These are phyloP conservation scores for Talaromyces sp. DNA, from an alignment of 2,329 filamentous ascomycete species.

Conservation along the genomic window DNA sequence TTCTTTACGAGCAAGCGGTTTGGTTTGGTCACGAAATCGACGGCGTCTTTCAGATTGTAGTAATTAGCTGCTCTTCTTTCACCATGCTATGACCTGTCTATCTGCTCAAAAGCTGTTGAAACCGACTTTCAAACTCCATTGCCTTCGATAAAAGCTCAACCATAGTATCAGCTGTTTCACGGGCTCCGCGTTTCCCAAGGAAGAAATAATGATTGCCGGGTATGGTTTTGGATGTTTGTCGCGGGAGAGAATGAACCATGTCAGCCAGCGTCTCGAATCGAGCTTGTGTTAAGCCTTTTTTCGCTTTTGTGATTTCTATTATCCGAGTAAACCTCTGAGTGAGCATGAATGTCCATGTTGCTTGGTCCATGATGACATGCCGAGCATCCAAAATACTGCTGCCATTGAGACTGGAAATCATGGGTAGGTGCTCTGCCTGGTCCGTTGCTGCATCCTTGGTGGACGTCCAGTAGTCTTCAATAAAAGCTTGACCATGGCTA, in stretches of 20 bases:
- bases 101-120: neutral
- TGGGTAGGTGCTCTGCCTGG: conserved; percentile 7
- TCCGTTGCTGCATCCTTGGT: conserved; percentile 6
- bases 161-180: conserved; percentile 11
- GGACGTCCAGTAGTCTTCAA: conserved; percentile 2
- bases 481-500: neutral
- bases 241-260: conserved; percentile 7
- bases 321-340: conserved; percentile 8
- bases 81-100: neutral
- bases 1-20: neutral
- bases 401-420: conserved; percentile 9
- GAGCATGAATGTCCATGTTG: conserved; percentile 11
- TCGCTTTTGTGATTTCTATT: neutral
- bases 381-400: conserved; percentile 9
- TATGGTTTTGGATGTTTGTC: conserved; percentile 3
- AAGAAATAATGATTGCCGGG: conserved; percentile 20
- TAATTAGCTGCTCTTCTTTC: neutral
- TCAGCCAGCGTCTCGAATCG: conserved; percentile 3
- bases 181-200: conserved; percentile 15
- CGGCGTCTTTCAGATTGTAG: neutral
- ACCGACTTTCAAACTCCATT: neutral
- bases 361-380: conserved; percentile 11
- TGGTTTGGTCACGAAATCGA: neutral
- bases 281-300: neutral
- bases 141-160: neutral